Evolutionary conservation across 2,329 filamentous ascomycete genomes (phyloP).

Genomic region (Myriosclerotinia scirpicola): DNA sequence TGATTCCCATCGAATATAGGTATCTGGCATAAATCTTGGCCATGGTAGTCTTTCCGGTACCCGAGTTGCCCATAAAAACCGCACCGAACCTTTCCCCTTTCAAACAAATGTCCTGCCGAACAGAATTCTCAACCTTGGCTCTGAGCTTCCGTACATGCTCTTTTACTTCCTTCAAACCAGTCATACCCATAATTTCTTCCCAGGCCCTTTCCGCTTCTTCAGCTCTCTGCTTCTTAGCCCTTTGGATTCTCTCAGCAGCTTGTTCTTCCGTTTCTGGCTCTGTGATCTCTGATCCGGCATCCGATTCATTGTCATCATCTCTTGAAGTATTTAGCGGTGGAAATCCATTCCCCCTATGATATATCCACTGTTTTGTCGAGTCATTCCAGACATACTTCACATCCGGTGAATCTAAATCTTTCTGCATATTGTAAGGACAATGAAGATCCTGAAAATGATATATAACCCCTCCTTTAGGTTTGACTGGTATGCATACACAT

Average conservation of each 20-base stretch:
- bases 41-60: conserved; percentile 66
- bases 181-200: conserved; percentile 53
- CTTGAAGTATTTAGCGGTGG: too few species aligned
- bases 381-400: conserved; percentile 17
- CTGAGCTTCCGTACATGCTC: conserved; percentile 52
- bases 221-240: conserved; percentile 34
- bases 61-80: conserved; percentile 55
- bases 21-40: conserved; percentile 68
- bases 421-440: conserved; percentile 7
- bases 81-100: conserved; percentile 51
- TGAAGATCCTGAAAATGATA: background rate
- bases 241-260: background rate
- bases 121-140: conserved; percentile 48
- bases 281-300: too few species aligned
- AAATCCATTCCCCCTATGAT: too few species aligned
- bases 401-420: background rate
- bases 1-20: conserved; percentile 57
- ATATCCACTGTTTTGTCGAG: background rate
- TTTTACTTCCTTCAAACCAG: conserved; percentile 56
- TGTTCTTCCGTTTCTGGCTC: too few species aligned
- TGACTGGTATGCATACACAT: background rate
- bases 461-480: background rate
- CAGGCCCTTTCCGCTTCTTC: conserved; percentile 46
- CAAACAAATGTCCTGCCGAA: conserved; percentile 48
- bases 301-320: too few species aligned